Evolutionary conservation across 306 rosid genomes (phyloP).

Genomic region (Dryas drummondii): DNA sequence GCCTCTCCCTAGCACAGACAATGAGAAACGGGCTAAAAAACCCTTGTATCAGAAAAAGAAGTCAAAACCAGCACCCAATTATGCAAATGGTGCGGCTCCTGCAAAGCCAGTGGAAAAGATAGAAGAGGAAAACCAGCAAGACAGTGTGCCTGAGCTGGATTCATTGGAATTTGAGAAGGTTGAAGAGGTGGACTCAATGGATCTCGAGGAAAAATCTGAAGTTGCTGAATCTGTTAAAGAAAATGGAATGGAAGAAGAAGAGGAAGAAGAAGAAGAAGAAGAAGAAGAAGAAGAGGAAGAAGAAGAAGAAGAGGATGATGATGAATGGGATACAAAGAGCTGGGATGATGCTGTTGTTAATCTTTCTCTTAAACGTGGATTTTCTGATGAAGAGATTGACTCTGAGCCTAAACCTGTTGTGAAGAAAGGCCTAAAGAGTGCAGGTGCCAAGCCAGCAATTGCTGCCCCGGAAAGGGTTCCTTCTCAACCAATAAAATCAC

Average conservation of each 20-base stretch:
- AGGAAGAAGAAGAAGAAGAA: not conserved
- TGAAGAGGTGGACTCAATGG: conserved; percentile 51
- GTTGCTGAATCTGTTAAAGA: conserved; percentile 58
- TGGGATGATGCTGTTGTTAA: conserved; percentile 81
- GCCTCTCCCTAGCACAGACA: conserved; percentile 49
- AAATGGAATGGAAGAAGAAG: conserved; percentile 47
- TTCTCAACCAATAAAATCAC: conserved; percentile 35
- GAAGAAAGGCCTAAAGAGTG: conserved; percentile 49
- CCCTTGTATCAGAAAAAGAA: conserved; percentile 84
- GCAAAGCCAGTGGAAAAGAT: conserved; percentile 46
- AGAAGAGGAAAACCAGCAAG: conserved; percentile 50
- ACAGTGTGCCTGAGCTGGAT: conserved; percentile 38
- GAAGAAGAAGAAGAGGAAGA: conserved; percentile 35
- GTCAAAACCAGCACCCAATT: conserved; percentile 47
- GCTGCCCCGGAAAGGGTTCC: conserved; percentile 40
- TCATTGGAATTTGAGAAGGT: conserved; percentile 51
- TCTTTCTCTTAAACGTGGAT: conserved; percentile 58
- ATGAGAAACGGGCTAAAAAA: conserved; percentile 57
- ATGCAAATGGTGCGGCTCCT: conserved; percentile 53
- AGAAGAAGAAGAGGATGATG: conserved; percentile 62
- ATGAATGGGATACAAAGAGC: conserved; percentile 96
- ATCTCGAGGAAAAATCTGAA: conserved; percentile 53
- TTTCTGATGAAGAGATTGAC: conserved; percentile 90
- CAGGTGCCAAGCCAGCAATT: conserved; percentile 32
- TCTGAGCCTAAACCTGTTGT: conserved; percentile 51